phyloP scores from a whole-genome alignment of 768 basidiomycete genomes.

The Guyanaporus albipodus region DNA sequence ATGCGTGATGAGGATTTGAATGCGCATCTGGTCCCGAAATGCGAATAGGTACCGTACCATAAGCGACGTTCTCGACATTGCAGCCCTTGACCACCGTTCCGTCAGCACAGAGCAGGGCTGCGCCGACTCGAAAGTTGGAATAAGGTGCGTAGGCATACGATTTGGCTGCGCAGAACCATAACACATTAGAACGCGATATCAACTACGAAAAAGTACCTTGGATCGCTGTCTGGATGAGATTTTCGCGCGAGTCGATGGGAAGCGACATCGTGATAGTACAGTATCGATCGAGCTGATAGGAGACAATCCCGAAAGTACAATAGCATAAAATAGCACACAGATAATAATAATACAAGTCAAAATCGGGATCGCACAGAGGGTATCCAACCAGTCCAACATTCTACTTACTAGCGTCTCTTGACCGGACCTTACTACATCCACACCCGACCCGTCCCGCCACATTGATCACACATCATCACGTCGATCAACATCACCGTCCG shows the following conservation, averaged over 20 bases:
- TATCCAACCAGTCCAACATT: not conserved
- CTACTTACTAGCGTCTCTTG: too few relatives aligned
- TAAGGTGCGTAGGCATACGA: conserved; percentile 76
- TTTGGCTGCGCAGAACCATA: conserved; percentile 46
- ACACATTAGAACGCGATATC: not conserved
- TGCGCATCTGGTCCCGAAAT: too few relatives aligned
- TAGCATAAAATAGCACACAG: not conserved
- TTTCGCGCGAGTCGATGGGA: conserved; percentile 41
- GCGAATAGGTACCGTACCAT: too few relatives aligned
- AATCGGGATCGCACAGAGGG: too few relatives aligned
- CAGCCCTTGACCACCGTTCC: conserved; percentile 78
- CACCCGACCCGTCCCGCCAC: conserved; percentile 62
- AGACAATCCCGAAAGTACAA: not conserved
- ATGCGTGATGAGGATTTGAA: not conserved
- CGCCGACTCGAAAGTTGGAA: conserved; percentile 91
- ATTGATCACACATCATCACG: conserved; percentile 47
- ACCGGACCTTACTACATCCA: too few relatives aligned
- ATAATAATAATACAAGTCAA: too few relatives aligned
- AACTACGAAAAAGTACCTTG: conserved; percentile 7
- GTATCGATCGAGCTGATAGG: not conserved
- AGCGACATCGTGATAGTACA: conserved; percentile 28
- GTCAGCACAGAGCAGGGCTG: conserved; percentile 68
- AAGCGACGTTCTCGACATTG: conserved; percentile 93
- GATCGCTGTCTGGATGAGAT: conserved; percentile 51
- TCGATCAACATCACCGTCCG: conserved; percentile 54